Conservation (phyloP, 352 stramenopile genomes). For the Pythium oligandrum region DNA sequence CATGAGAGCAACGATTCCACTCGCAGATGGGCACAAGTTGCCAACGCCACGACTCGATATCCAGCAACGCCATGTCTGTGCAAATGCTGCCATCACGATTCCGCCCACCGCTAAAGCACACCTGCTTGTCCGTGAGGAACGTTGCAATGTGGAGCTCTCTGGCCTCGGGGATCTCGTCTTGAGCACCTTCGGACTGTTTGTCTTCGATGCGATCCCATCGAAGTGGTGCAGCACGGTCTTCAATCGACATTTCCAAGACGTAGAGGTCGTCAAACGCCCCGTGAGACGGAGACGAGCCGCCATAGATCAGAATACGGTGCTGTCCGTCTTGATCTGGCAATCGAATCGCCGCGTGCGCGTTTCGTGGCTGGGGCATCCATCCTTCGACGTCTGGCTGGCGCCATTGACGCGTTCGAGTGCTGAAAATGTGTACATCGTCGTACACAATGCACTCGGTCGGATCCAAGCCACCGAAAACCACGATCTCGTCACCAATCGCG, state of each 20-base stretch:
- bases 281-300: conserved; percentile 51
- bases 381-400: conserved; percentile 24
- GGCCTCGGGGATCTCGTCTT: conserved; percentile 24
- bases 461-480: conserved; percentile 66
- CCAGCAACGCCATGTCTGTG: conserved; percentile 49
- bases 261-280: conserved; percentile 51
- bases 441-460: conserved; percentile 32
- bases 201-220: conserved; percentile 29
- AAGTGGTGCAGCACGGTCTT: conserved; percentile 8
- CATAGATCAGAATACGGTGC: conserved; percentile 44
- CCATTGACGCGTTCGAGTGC: conserved; percentile 38
- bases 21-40: conserved; percentile 46
- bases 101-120: conserved; percentile 48
- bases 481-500: conserved; percentile 31
- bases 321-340: conserved; percentile 11
- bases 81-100: conserved; percentile 49
- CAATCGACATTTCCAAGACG: conserved; percentile 33
- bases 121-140: conserved; percentile 10
- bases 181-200: conserved; percentile 2
- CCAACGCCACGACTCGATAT: conserved; percentile 36
- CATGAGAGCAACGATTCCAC: conserved; percentile 51
- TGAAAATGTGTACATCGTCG: conserved; percentile 51
- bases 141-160: conserved; percentile 45
- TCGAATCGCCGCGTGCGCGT: conserved; percentile 48
- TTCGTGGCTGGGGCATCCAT: conserved; percentile 34